A percentile compares a stretch with the other conserved stretches of the same genome.
These are phyloP conservation scores for Hippophae gyantsensis DNA, from an alignment of 306 rosid genomes.

Conservation along the genomic window DNA sequence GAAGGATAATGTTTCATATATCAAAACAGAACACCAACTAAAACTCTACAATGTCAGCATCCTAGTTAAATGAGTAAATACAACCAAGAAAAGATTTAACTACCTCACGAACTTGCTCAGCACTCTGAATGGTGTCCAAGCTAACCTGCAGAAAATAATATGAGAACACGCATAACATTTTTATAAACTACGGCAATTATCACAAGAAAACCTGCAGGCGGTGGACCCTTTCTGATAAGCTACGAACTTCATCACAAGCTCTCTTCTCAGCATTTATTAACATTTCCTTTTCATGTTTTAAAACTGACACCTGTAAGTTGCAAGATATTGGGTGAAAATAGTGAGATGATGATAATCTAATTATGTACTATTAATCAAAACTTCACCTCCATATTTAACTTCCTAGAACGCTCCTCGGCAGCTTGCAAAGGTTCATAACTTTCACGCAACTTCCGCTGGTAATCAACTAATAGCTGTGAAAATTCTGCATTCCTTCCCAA, in stretches of 20 bases:
- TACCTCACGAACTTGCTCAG: slow-evolving; percentile 83
- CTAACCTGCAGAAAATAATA: slow-evolving; percentile 49
- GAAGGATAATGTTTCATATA: background rate
- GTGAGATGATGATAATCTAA: background rate
- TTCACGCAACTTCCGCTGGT: slow-evolving; percentile 78
- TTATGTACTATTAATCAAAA: slow-evolving; percentile 3
- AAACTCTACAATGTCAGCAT: background rate
- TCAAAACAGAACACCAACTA: background rate
- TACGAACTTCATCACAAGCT: slow-evolving; percentile 70
- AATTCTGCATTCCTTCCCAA: slow-evolving; percentile 79
- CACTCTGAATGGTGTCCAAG: slow-evolving; percentile 72
- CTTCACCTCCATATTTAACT: slow-evolving; percentile 69
- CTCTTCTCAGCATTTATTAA: slow-evolving; percentile 79
- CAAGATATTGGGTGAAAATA: slow-evolving; percentile 10
- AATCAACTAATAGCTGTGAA: slow-evolving; percentile 69
- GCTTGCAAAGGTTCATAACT: slow-evolving; percentile 64
- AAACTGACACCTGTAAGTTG: slow-evolving; percentile 46
- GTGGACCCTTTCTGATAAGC: slow-evolving; percentile 70
- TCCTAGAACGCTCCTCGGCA: slow-evolving; percentile 63
- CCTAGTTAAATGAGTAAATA: background rate
- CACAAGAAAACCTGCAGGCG: slow-evolving; percentile 67
- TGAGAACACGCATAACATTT: slow-evolving; percentile 24
- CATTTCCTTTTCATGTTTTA: slow-evolving; percentile 77
- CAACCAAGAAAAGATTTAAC: slow-evolving; percentile 6
- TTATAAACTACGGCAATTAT: background rate